A percentile compares a stretch with the other conserved stretches of the same genome.
Evolutionary conservation across 208 protist species (phyloP).

Genomic region (Acanthamoeba sp.): DNA sequence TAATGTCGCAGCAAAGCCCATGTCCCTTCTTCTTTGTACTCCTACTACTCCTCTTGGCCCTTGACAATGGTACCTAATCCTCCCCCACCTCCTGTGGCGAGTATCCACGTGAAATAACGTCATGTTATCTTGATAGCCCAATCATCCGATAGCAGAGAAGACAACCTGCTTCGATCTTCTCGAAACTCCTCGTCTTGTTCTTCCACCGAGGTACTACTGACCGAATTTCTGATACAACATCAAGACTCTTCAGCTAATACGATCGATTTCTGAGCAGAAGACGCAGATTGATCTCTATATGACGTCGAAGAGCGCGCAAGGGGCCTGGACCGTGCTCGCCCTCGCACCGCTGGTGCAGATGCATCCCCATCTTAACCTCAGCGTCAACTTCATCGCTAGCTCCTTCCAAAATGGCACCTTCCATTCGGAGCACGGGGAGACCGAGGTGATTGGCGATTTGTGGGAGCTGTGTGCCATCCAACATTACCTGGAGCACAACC

Average conservation of each 20-base stretch:
- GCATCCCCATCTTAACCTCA: background rate
- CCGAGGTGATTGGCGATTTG: background rate
- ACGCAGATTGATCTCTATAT: background rate
- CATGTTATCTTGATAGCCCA: background rate
- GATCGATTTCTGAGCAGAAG: background rate
- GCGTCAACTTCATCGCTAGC: background rate
- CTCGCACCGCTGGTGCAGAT: background rate
- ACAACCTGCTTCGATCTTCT: slow-evolving; percentile 7
- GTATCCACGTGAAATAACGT: too few species aligned
- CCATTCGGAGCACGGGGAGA: background rate
- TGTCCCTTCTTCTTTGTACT: too few species aligned
- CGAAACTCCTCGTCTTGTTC: background rate
- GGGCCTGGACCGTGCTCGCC: background rate
- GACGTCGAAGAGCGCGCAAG: slow-evolving; percentile 13
- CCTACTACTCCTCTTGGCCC: too few species aligned
- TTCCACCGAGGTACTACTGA: background rate
- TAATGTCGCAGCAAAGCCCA: too few species aligned
- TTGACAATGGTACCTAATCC: too few species aligned
- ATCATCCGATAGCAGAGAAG: slow-evolving; percentile 18
- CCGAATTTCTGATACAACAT: too few species aligned
- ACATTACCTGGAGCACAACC: background rate
- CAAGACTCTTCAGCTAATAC: too few species aligned
- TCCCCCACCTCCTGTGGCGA: too few species aligned
- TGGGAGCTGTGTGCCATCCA: slow-evolving; percentile 38
- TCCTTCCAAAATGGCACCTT: background rate